These are phyloP conservation scores for Misopates orontium DNA, from an alignment of 257 asterid genomes.

Conservation along the genomic window DNA sequence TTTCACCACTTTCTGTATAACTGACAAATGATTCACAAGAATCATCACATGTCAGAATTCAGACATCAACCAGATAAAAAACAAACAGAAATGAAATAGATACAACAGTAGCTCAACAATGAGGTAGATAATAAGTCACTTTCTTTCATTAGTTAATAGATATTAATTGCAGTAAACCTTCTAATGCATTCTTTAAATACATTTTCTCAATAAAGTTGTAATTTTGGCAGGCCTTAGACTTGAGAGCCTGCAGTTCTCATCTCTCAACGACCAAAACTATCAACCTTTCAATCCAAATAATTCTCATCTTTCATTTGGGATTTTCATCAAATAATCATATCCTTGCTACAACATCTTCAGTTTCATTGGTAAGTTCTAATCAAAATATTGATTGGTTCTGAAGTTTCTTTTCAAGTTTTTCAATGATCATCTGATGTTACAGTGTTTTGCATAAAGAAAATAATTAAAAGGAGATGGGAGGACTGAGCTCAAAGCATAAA, in stretches of 20 bases:
- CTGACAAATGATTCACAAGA: too few relatives aligned
- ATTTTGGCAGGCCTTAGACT: constrained; percentile 30
- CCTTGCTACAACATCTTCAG: background rate
- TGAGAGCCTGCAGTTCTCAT: constrained; percentile 1
- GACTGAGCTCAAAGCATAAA: constrained; percentile 34
- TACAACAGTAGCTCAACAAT: background rate
- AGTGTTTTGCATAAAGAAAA: constrained; percentile 8
- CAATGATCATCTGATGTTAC: constrained; percentile 25
- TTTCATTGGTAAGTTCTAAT: constrained; percentile 21
- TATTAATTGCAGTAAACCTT: too few relatives aligned
- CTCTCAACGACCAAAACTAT: constrained; percentile 28
- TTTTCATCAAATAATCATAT: background rate
- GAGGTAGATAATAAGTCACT: background rate
- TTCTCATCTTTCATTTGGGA: background rate
- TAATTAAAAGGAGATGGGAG: constrained; percentile 41
- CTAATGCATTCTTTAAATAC: background rate
- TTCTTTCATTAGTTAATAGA: background rate
- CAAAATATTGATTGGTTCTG: background rate
- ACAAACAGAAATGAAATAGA: too few relatives aligned
- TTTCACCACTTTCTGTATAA: too few relatives aligned
- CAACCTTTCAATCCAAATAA: constrained; percentile 5
- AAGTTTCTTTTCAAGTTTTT: background rate
- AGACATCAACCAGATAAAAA: too few relatives aligned
- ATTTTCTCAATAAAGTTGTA: background rate
- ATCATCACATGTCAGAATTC: too few relatives aligned